Evolutionary conservation across 1,284 basidiomycete genomes (phyloP).

Genomic region (Leccinum angustisporum): DNA sequence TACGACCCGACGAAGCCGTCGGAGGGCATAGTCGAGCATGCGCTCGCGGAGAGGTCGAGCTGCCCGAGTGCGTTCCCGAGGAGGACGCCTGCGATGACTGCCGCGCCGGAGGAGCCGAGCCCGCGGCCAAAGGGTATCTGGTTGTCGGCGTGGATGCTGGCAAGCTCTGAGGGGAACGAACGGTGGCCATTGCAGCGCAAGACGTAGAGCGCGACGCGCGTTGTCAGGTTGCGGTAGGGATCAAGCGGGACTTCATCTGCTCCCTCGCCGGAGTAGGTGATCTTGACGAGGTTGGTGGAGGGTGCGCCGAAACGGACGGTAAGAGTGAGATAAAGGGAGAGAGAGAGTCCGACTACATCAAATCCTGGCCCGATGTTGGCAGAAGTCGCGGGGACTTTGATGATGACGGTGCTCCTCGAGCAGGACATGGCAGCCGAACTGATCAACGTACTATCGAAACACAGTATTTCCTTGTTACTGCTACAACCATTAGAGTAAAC

Average conservation of each 20-base stretch:
- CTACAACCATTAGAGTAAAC: conserved; percentile 5
- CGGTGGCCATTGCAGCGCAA: conserved; percentile 81
- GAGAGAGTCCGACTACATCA: conserved; percentile 96
- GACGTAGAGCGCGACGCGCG: conserved; percentile 97
- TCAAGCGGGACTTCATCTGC: conserved; percentile 89
- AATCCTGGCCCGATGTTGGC: conserved; percentile 99
- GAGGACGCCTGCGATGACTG: conserved; percentile 94
- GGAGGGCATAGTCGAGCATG: conserved; percentile 91
- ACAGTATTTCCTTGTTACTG: conserved; percentile 1
- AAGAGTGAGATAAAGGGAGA: conserved; percentile 85
- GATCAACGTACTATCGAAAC: neutral
- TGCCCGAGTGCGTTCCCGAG: conserved; percentile 84
- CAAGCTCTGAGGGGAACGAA: conserved; percentile 72
- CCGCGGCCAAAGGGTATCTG: conserved; percentile 98
- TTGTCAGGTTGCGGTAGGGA: conserved; percentile 96
- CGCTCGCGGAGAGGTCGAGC: conserved; percentile 70
- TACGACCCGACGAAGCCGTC: conserved; percentile 99
- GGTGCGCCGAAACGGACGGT: conserved; percentile 52
- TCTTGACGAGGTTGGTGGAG: conserved; percentile 52
- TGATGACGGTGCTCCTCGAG: conserved; percentile 46
- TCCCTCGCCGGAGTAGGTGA: conserved; percentile 88
- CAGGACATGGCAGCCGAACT: conserved; percentile 12
- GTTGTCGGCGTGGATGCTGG: conserved; percentile 80
- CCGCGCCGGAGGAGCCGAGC: conserved; percentile 95
- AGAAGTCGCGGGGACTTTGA: conserved; percentile 92